Base-by-base conservation (phyloP, 2,329 filamentous ascomycete genomes). In the Clarireedia hainanense region DNA sequence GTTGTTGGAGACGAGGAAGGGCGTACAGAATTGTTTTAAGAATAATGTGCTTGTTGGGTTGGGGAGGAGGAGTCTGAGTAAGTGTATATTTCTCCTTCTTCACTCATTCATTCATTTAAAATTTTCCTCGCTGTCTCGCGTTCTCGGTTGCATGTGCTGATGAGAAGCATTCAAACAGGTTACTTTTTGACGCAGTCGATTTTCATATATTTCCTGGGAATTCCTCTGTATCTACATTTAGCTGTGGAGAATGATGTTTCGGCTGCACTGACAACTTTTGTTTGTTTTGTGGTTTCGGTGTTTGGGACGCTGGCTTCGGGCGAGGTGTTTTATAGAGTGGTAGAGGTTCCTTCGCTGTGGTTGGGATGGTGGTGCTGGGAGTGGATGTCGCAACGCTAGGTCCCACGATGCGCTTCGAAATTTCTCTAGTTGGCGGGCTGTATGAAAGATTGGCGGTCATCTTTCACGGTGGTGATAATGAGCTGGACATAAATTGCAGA, bases 21-120 rank as follows among this genome's bases (percentile, higher is more conserved):
- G 62, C 14, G 56, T 73, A 24, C 72, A 73, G 55, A 65, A 54
- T 14, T 48, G 73, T 2, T 68, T 76, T 17, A 58, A 65, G 27
- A 70, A 67, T 55, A 63, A 57, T 10, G 46, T 70, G 3, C 64
- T 76, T 20, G 64, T 72, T 17, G 69, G 64, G 37, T 57, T 76
- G 4, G 74, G 74, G 14, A 69, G 63, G 51, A 64, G 74, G 50
- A 74, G 73, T 15, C 70, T 75, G 53, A 75, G 74, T 76, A 68
- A 69, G 73, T 61, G n/a, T 3, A 10, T 30, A 9, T 30, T 30
- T 30, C 27, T 30, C 7, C 6, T 7, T 7, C 2, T 30, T 3
- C 2, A 30, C 12, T 9, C 27, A 9, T 30, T 9, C 7, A 30
- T 30, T 3, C 6, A 30, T 12, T 9, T 5, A 9, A 30, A 9